Evolutionary conservation across 2,329 filamentous ascomycete genomes (phyloP), one percentile per base, ranked within the genome.

Genomic region (Claviceps sp.): DNA sequence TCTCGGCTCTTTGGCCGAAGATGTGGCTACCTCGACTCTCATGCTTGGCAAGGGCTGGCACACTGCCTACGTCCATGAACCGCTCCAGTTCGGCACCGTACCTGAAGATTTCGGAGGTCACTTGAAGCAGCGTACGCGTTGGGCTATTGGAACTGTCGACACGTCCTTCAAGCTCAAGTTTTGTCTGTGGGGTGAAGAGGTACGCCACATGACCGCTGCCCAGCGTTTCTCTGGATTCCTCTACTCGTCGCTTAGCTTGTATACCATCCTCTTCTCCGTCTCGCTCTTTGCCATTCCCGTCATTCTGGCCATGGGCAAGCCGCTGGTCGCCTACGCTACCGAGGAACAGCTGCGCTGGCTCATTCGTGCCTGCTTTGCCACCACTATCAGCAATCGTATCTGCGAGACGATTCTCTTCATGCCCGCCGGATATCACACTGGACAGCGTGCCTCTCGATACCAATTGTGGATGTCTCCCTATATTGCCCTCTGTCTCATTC

Each of bases 391-490:
- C 50, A 78, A 75, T 60, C 74, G 78, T n/a, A 50, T 81, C 1
- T 76, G 72, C 62, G 78, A 81, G 60, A 73, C 77, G 54, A 67
- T 74, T n/a, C 70, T 78, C n/a, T 81, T 74, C 61, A 70, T 80
- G 13, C 78, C 78, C 0, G 72, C 76, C 1, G 78, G 79, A 19
- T 81, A 81, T 59, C 73, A 78, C 60, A 77, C 76, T 11, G 78
- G 76, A 4, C 77, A 80, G 62, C 71, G 78, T 51, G 76, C 76
- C 41, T 71, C 72, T 2, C 70, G 76, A 4, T 75, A 76, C 56
- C 75, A 80, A 62, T 67, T 82, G 30, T 82, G 79, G 78, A 82
- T 82, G 78, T 72, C 78, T 6, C 78, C 78, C 0, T 82, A 80
- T 63, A 77, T 80, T 54, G 75, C 77, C 0, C 67, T 80, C 11